phyloP scores from a whole-genome alignment of 495 filamentous ascomycete genomes.

The Gamarada debralockiae region DNA sequence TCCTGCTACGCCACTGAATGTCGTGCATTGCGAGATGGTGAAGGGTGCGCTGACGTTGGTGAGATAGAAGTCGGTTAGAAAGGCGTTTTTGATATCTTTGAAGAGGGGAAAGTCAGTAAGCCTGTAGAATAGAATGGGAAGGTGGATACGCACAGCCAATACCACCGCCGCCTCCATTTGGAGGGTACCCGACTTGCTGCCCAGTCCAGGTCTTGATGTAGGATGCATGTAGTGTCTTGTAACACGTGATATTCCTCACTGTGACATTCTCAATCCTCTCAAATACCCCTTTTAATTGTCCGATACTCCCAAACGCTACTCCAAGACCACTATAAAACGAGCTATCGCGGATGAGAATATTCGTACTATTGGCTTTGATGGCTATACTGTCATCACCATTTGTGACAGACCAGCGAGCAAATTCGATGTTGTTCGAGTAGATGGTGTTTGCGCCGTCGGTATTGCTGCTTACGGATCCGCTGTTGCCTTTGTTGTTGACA shows the following conservation, averaged over 20 bases:
- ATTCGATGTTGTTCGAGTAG: slow-evolving; percentile 28
- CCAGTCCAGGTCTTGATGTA: slow-evolving; percentile 45
- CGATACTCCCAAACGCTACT: slow-evolving; percentile 41
- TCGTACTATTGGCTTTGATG: slow-evolving; percentile 37
- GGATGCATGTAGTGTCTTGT: slow-evolving; percentile 36
- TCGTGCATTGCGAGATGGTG: slow-evolving; percentile 37
- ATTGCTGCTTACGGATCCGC: slow-evolving; percentile 20
- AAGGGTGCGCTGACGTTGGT: slow-evolving; percentile 30
- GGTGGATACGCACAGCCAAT: slow-evolving; percentile 35
- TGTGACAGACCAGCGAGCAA: slow-evolving; percentile 31
- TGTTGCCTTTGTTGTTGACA: slow-evolving; percentile 33
- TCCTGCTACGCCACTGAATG: slow-evolving; percentile 31
- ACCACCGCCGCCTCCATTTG: slow-evolving; percentile 46
- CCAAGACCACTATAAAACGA: slow-evolving; percentile 27
- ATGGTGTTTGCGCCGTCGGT: slow-evolving; percentile 40
- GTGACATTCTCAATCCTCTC: slow-evolving; percentile 38
- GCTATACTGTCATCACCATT: slow-evolving; percentile 37
- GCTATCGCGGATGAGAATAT: slow-evolving; percentile 33
- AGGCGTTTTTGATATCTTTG: no score
- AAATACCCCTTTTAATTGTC: slow-evolving; percentile 36
- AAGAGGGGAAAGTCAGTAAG: no score
- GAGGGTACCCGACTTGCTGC: slow-evolving; percentile 39
- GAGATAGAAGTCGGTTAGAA: no score
- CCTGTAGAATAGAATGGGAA: no score
- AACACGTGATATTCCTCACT: slow-evolving; percentile 29